Evolutionary conservation across 1,284 basidiomycete genomes (phyloP).

Genomic region (Leccinum fallax): DNA sequence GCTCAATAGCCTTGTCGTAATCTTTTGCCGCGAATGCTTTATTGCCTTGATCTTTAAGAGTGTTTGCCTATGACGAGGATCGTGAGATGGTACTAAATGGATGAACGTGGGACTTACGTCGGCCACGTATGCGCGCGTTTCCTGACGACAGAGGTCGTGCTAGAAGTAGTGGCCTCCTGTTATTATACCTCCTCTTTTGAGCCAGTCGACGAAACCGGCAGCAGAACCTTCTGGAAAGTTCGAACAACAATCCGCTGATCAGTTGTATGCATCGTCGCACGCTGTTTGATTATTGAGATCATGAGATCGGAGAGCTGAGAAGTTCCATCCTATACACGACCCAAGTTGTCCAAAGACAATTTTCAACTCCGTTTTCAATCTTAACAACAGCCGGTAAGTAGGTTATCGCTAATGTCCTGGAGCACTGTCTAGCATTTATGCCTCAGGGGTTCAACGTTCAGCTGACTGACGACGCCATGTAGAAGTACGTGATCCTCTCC

Average conservation of each 20-base stretch:
- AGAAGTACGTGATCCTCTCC: background rate
- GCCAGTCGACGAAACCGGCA: background rate
- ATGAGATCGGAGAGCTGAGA: no score
- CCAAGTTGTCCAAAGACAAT: no score
- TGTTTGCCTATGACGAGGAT: slow-evolving; percentile 43
- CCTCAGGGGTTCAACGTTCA: no score
- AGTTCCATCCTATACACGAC: no score
- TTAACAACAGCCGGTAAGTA: no score
- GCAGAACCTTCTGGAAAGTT: slow-evolving; percentile 38
- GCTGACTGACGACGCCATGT: background rate
- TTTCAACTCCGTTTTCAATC: background rate
- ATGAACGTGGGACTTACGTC: slow-evolving; percentile 26
- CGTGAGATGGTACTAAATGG: background rate
- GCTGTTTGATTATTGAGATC: background rate
- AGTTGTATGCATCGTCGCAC: background rate
- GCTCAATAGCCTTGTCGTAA: slow-evolving; percentile 85
- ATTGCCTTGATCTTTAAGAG: slow-evolving; percentile 93
- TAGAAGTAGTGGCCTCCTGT: background rate
- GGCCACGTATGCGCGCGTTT: slow-evolving; percentile 24
- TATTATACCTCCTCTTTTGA: slow-evolving; percentile 16
- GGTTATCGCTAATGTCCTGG: no score
- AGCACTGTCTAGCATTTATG: no score
- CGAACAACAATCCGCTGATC: slow-evolving; percentile 8
- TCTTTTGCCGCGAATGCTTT: slow-evolving; percentile 95
- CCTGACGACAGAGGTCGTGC: background rate